phyloP scores from a whole-genome alignment of 2,329 filamentous ascomycete genomes.

The Hansfordia pulvinata region DNA sequence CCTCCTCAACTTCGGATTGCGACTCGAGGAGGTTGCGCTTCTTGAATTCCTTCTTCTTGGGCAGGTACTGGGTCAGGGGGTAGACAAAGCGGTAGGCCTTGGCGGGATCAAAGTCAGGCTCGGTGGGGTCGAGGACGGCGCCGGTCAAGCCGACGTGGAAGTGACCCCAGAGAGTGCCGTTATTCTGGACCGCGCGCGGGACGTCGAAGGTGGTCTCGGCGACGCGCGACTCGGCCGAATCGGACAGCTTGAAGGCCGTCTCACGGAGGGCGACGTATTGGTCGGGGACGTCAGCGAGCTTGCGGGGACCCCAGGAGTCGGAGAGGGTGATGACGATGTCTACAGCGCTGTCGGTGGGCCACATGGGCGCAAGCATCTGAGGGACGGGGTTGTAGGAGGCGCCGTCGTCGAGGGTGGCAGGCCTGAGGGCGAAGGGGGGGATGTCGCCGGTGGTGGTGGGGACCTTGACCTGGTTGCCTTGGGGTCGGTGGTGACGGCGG shows the following conservation, averaged over 20 bases:
- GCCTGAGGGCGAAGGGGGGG: conserved; percentile 51
- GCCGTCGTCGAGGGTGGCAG: conserved; percentile 43
- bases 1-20: conserved; percentile 29
- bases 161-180: conserved; percentile 89
- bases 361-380: conserved; percentile 69
- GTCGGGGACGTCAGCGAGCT: conserved; percentile 49
- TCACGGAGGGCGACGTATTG: conserved; percentile 68
- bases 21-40: conserved; percentile 71
- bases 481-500: conserved; percentile 33
- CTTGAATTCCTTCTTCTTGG: conserved; percentile 83
- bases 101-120: conserved; percentile 55
- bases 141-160: conserved; percentile 78
- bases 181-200: conserved; percentile 70
- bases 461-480: conserved; percentile 35
- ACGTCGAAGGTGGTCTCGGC: conserved; percentile 67
- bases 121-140: conserved; percentile 60
- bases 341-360: conserved; percentile 64
- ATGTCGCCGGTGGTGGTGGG: conserved; percentile 41
- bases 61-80: conserved; percentile 77
- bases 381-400: conserved; percentile 54
- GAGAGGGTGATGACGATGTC: conserved; percentile 82
- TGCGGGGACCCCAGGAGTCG: conserved; percentile 53
- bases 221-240: conserved; percentile 65
- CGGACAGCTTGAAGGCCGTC: conserved; percentile 64
- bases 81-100: conserved; percentile 75